Evolutionary conservation across 805 yeast species (phyloP).

Genomic region (Yarrowia yakushimensis): DNA sequence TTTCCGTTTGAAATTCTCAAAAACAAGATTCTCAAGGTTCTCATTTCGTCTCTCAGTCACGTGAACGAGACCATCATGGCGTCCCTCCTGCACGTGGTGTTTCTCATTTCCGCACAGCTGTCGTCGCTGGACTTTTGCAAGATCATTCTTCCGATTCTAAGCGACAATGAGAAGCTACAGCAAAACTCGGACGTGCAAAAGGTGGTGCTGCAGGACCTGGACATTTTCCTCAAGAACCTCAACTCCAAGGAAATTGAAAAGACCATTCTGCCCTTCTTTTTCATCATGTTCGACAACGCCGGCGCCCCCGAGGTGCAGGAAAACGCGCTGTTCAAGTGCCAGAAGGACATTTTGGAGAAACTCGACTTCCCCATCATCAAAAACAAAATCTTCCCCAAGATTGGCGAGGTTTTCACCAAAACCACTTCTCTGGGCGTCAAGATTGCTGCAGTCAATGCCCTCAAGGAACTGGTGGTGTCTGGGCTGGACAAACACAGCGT

Average conservation of each 20-base stretch:
- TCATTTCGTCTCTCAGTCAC: conserved; percentile 49
- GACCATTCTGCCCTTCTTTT: conserved; percentile 46
- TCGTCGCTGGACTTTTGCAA: conserved; percentile 67
- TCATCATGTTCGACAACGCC: conserved; percentile 36
- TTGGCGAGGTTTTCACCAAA: conserved; percentile 70
- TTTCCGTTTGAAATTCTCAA: conserved; percentile 58
- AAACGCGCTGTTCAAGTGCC: conserved; percentile 46
- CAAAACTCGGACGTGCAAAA: conserved; percentile 43
- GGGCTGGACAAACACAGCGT: conserved; percentile 68
- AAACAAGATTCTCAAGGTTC: conserved; percentile 70
- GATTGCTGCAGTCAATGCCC: conserved; percentile 56
- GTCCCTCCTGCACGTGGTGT: conserved; percentile 51
- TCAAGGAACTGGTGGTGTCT: conserved; percentile 45
- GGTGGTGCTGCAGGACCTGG: conserved; percentile 49
- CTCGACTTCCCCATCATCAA: conserved; percentile 70
- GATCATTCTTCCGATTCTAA: conserved; percentile 48
- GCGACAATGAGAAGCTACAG: conserved; percentile 39
- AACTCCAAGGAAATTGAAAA: conserved; percentile 51
- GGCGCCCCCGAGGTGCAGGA: conserved; percentile 48
- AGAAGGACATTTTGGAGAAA: conserved; percentile 41
- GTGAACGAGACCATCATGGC: conserved; percentile 43
- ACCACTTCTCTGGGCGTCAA: conserved; percentile 83
- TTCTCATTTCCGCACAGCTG: conserved; percentile 42
- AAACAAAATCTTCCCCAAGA: conserved; percentile 67
- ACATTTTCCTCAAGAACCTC: conserved; percentile 48